Conservation (phyloP, 495 filamentous ascomycete genomes). For the Penicillium goetzii region DNA sequence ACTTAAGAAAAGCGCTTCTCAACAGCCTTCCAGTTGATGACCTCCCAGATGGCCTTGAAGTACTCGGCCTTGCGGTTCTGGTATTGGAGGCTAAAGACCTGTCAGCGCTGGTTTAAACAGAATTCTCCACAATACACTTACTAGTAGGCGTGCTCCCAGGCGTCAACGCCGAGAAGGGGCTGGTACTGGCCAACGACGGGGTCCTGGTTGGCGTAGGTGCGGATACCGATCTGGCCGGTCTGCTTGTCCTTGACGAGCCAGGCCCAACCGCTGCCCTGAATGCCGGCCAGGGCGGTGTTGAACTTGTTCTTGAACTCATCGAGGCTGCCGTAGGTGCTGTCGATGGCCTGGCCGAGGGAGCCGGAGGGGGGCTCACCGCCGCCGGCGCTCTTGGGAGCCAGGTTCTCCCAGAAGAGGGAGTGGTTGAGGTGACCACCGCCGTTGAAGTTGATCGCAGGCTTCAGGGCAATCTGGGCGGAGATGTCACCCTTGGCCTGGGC, state of each 20-base stretch:
- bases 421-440: slow-evolving; percentile 95
- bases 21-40: slow-evolving; percentile 95
- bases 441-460: slow-evolving; percentile 93
- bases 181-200: slow-evolving; percentile 85
- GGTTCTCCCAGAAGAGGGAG: slow-evolving; percentile 90
- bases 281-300: slow-evolving; percentile 76
- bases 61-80: slow-evolving; percentile 99
- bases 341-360: slow-evolving; percentile 69
- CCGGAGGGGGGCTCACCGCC: slow-evolving; percentile 79
- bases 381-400: slow-evolving; percentile 70
- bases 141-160: slow-evolving; percentile 93
- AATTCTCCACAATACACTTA: slow-evolving; percentile 38
- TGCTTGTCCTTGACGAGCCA: slow-evolving; percentile 89
- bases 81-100: slow-evolving; percentile 77
- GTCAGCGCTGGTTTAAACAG: slow-evolving; percentile 38
- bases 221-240: slow-evolving; percentile 72
- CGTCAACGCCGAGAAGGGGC: slow-evolving; percentile 91
- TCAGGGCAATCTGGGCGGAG: slow-evolving; percentile 73
- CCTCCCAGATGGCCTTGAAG: slow-evolving; percentile 95
- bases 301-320: slow-evolving; percentile 77
- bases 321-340: slow-evolving; percentile 73
- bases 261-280: slow-evolving; percentile 95
- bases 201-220: slow-evolving; percentile 89
- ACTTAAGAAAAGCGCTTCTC: slow-evolving; percentile 73
- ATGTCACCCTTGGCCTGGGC: slow-evolving; percentile 57